phyloP scores from a whole-genome alignment of 441 rosid genomes.

The Erodium moschatum region DNA sequence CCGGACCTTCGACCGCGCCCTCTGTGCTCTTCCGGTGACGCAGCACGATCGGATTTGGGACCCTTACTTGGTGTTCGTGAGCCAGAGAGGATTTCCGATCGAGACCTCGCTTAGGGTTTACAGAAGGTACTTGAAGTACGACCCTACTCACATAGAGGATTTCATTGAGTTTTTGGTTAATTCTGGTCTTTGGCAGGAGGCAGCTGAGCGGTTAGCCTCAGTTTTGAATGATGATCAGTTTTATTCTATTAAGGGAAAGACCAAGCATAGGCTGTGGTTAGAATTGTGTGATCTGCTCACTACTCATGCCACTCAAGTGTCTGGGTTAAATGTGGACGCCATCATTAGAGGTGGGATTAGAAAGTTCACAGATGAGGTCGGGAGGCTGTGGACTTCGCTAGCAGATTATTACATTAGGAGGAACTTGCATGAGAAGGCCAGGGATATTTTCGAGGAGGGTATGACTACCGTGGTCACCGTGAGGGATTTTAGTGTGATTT shows the following conservation, averaged over 20 bases:
- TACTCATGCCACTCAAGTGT: constrained; percentile 65
- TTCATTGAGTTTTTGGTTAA: constrained; percentile 78
- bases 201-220: constrained; percentile 72
- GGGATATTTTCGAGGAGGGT: constrained; percentile 90
- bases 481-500: constrained; percentile 82
- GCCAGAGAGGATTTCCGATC: constrained; percentile 73
- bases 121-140: constrained; percentile 84
- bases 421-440: constrained; percentile 69
- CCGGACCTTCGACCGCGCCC: constrained; percentile 65
- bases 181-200: constrained; percentile 82
- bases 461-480: constrained; percentile 86
- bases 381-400: constrained; percentile 86
- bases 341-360: constrained; percentile 91
- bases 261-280: constrained; percentile 76
- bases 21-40: constrained; percentile 81
- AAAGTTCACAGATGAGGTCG: constrained; percentile 83
- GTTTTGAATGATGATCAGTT: constrained; percentile 80
- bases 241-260: constrained; percentile 73
- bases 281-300: constrained; percentile 84
- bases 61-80: constrained; percentile 66
- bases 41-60: constrained; percentile 95
- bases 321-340: constrained; percentile 83
- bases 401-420: constrained; percentile 92
- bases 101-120: constrained; percentile 90
- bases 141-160: constrained; percentile 78